phyloP scores from a whole-genome alignment of 2,329 filamentous ascomycete species.

The Colletotrichum sublineola region DNA sequence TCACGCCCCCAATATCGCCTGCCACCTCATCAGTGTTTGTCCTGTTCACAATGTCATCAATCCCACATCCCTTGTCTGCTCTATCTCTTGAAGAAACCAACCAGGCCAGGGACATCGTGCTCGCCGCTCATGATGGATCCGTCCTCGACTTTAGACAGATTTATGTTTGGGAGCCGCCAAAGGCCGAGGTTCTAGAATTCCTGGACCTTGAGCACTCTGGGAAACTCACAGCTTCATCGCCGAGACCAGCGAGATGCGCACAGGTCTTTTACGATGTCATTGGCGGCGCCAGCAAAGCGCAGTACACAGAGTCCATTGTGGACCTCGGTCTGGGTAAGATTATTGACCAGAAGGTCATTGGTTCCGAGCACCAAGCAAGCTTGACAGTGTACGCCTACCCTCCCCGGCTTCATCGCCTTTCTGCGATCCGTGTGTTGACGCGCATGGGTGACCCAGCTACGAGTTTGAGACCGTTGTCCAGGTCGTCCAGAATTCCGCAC shows the following conservation, averaged over 20 bases:
- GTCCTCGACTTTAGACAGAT: conserved; percentile 59
- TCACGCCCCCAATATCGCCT: not conserved
- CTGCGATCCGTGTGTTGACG: not conserved
- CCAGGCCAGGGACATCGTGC: conserved; percentile 52
- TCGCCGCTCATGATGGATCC: conserved; percentile 47
- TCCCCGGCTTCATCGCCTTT: not conserved
- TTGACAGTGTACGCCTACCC: conserved; percentile 48
- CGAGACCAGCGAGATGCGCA: conserved; percentile 53
- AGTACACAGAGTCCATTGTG: conserved; percentile 54
- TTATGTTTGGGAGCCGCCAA: conserved; percentile 60
- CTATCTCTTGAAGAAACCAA: conserved; percentile 49
- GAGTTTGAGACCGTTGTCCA: conserved; percentile 54
- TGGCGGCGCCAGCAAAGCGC: conserved; percentile 44
- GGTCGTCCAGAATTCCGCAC: conserved; percentile 47
- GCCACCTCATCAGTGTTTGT: conserved; percentile 1
- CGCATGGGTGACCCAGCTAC: conserved; percentile 42
- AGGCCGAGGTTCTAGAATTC: conserved; percentile 56
- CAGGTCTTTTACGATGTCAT: conserved; percentile 54
- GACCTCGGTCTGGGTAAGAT: conserved; percentile 48
- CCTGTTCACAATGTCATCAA: conserved; percentile 34
- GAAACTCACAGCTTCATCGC: conserved; percentile 44
- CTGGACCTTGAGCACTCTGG: conserved; percentile 57
- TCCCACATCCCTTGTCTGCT: conserved; percentile 51
- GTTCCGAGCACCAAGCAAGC: conserved; percentile 48
- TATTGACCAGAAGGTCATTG: conserved; percentile 47